Base-by-base conservation (phyloP, 208 protist species). In the Trypanosoma conorhini region DNA sequence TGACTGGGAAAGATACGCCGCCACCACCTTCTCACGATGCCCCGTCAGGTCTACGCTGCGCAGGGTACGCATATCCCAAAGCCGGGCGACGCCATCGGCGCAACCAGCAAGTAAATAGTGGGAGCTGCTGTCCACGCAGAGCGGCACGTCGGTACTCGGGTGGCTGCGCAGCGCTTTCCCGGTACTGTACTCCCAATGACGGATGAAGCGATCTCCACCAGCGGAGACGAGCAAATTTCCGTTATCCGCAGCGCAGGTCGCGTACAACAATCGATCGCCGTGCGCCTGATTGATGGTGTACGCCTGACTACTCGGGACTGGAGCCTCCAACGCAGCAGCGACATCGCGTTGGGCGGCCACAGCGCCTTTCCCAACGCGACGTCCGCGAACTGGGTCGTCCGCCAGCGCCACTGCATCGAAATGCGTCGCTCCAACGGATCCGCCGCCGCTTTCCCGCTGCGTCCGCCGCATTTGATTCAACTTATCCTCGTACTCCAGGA, bases 21-120 rank as follows among this genome's bases (percentile, higher is more conserved):
- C 70, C 13, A 89, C 84, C 7, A 92, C 71, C 61, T 89, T 89
- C 46, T 89, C 83, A 24, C 70, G 82, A 72, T 92, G 87, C 19
- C 87, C 87, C 7, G 82, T 77, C 51, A 92, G 80, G 42, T 92
- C 84, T 31, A 83, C 50, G 46, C 69, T 78, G 31, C 87, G 83
- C 28, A 88, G 65, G 15, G 65, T 88, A 69, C 81, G 65, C 30
- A 72, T 59, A 42, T 92, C 80, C 85, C 87, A 92, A 46, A 92
- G 81, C 24, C 83, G 87, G n/a, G 81, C 84, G 3, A 83, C 65
- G 30, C 82, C 78, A 57, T 92, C 84, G 54, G 81, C 84, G 59
- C 87, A 92, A 26, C 87, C 87, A 13, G 82, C 84, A 7, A 89
- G 59, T 24, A 92, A 44, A 48, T 85, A 86, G 55, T 89, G 77